Base-by-base conservation (phyloP, 169 alveolate genomes). In the Plasmodium chabaudi region DNA sequence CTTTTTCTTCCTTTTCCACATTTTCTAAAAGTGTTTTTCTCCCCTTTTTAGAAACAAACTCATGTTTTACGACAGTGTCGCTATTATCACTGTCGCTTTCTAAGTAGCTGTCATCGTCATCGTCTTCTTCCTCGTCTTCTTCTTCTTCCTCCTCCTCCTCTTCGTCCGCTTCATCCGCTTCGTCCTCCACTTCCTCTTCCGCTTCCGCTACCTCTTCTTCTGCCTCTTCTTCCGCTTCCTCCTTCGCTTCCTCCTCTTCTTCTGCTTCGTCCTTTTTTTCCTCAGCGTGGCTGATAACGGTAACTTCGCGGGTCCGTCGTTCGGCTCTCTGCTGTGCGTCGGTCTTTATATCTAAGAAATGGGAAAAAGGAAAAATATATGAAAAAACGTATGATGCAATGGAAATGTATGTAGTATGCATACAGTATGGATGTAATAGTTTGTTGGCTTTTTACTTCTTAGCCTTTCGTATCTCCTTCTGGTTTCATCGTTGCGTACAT, bases 381-480 rank as follows among this genome's bases (percentile, higher is more conserved):
- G 25, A 21, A 21, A 21, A 21, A 21, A 21, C 25, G 25, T 21
- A 21, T 1, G 1, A 21, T 21, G 25, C 1, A 21, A 21, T 21
- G 25, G 25, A 21, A 21, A 21, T 21, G 1, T 21, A 21, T 21
- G 25, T 0, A 21, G 25, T 21, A 21, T 21, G 1, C 1, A 21
- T 21, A 1, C 1, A 21, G 25, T 21, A 21, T 21, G 1, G 0
- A 21, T 21, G 25, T 0, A 21, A 1, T 21, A 21, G 25, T 21
- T 21, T 21, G 25, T 21, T 21, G n/a, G n/a, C n/a, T 75, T 64
- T 46, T 64, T 77, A 77, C 65, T 77, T 77, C 61, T 77, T 39
- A 77, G 59, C 64, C 88, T 77, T 57, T 63, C 75, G 27, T 56
- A 56, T 77, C 88, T 15, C 34, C 47, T 63, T 27, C 64, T 75